Evolutionary conservation across 208 protist genomes (phyloP).

Genomic region (Wallacemonas collosoma): DNA sequence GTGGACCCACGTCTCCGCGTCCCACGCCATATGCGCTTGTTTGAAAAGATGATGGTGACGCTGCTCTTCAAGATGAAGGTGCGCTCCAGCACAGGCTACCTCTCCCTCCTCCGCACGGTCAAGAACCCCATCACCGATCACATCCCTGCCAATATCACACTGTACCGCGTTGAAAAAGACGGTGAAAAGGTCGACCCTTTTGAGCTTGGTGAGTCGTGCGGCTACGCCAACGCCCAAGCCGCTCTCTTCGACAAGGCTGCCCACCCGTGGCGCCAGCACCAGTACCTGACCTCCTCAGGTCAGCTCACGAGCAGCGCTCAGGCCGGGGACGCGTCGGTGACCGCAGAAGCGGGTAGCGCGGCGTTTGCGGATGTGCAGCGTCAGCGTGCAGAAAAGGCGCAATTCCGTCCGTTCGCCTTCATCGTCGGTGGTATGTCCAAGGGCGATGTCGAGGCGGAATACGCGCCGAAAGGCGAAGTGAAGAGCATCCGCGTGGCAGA

Average conservation of each 20-base stretch:
- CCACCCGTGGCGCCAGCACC: slow-evolving; percentile 17
- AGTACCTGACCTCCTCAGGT: slow-evolving; percentile 15
- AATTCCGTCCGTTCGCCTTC: slow-evolving; percentile 86
- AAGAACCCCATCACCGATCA: slow-evolving; percentile 99
- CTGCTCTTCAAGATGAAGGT: slow-evolving; percentile 99
- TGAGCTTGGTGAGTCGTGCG: slow-evolving; percentile 50
- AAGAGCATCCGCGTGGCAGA: slow-evolving; percentile 69
- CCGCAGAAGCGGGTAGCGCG: slow-evolving; percentile 29
- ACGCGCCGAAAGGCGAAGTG: slow-evolving; percentile 58
- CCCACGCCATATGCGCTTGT: slow-evolving; percentile 98
- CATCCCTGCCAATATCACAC: slow-evolving; percentile 89
- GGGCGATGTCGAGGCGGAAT: slow-evolving; percentile 78
- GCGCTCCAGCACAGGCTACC: slow-evolving; percentile 78
- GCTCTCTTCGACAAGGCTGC: neutral
- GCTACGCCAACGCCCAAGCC: slow-evolving; percentile 22
- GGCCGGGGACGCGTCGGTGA: slow-evolving; percentile 17
- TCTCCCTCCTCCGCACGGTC: slow-evolving; percentile 97
- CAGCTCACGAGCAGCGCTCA: slow-evolving; percentile 32
- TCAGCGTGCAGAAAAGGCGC: slow-evolving; percentile 33
- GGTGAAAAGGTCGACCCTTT: slow-evolving; percentile 78
- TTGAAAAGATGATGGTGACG: slow-evolving; percentile 99
- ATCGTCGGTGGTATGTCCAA: slow-evolving; percentile 87
- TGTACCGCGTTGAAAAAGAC: slow-evolving; percentile 87
- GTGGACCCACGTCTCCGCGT: slow-evolving; percentile 98
- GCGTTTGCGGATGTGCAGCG: slow-evolving; percentile 47